Conservation (phyloP, 768 basidiomycete genomes). For the Leccinellum luteum region DNA sequence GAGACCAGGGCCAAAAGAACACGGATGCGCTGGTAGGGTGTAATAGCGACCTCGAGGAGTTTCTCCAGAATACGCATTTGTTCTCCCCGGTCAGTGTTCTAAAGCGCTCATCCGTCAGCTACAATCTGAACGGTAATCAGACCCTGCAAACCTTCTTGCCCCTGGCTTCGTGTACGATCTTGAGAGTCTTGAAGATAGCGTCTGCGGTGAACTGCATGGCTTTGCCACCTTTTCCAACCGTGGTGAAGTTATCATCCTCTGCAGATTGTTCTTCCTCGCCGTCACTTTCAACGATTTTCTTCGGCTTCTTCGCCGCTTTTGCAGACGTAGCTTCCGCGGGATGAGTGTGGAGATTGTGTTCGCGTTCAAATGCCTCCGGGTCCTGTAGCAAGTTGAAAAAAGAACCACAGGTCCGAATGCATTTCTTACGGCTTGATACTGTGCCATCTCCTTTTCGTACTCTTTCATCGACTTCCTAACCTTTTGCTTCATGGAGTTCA, state of each 20-base stretch:
- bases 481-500: conserved; percentile 98
- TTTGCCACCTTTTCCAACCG: conserved; percentile 90
- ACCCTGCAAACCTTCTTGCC: conserved; percentile 81
- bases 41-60: conserved; percentile 79
- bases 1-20: conserved; percentile 92
- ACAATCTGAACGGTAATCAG: conserved; percentile 5
- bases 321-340: conserved; percentile 41
- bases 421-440: conserved; percentile 68
- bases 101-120: conserved; percentile 1
- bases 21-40: conserved; percentile 90
- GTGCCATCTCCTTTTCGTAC: conserved; percentile 75
- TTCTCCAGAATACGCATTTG: conserved; percentile 91
- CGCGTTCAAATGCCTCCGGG: conserved; percentile 81
- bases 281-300: conserved; percentile 32
- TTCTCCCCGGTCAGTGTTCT: conserved; percentile 97
- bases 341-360: conserved; percentile 56
- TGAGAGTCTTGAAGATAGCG: conserved; percentile 87
- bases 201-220: conserved; percentile 78
- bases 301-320: conserved; percentile 37
- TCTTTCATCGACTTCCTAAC: conserved; percentile 90
- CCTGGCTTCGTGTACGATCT: conserved; percentile 88
- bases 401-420: neutral
- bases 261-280: conserved; percentile 42
- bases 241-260: conserved; percentile 71
- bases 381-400: conserved; percentile 49